Percentiles rank a stretch among this genome's conserved stretches.
These are phyloP conservation scores for Ceratobasidium sp. DNA, from an alignment of 1,284 basidiomycete genomes.

Conservation along the genomic window DNA sequence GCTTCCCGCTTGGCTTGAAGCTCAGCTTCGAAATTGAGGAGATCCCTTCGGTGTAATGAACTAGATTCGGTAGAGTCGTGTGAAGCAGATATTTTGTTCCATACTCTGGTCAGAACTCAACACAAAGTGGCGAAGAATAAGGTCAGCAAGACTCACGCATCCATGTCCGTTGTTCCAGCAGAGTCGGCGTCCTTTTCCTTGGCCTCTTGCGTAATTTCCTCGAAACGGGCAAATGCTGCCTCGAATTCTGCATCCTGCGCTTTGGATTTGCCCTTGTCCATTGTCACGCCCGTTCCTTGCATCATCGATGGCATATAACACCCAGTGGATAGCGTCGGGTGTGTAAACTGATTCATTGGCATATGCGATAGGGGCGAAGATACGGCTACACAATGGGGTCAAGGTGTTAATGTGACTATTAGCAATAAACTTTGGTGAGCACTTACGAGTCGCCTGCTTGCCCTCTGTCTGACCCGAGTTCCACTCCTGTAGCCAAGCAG, in stretches of 20 bases:
- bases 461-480: constrained; percentile 44
- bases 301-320: constrained; percentile 37
- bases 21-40: constrained; percentile 28
- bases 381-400: neutral
- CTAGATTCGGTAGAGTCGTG: constrained; percentile 11
- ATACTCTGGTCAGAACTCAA: constrained; percentile 27
- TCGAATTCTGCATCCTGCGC: constrained; percentile 78
- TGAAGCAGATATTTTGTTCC: constrained; percentile 28
- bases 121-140: neutral
- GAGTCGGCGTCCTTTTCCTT: constrained; percentile 54
- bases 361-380: constrained; percentile 29
- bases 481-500: constrained; percentile 45
- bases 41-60: constrained; percentile 17
- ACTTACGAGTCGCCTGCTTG: constrained; percentile 18
- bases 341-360: constrained; percentile 22
- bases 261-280: constrained; percentile 71
- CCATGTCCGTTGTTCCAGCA: constrained; percentile 50
- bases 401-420: neutral
- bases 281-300: constrained; percentile 35
- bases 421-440: neutral
- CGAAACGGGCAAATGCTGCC: constrained; percentile 70
- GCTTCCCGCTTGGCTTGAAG: constrained; percentile 36
- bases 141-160: constrained; percentile 43
- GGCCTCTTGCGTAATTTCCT: constrained; percentile 55
- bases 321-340: constrained; percentile 19